Conservation (phyloP, 2,329 filamentous ascomycete species). For the Ophiostoma ips region DNA sequence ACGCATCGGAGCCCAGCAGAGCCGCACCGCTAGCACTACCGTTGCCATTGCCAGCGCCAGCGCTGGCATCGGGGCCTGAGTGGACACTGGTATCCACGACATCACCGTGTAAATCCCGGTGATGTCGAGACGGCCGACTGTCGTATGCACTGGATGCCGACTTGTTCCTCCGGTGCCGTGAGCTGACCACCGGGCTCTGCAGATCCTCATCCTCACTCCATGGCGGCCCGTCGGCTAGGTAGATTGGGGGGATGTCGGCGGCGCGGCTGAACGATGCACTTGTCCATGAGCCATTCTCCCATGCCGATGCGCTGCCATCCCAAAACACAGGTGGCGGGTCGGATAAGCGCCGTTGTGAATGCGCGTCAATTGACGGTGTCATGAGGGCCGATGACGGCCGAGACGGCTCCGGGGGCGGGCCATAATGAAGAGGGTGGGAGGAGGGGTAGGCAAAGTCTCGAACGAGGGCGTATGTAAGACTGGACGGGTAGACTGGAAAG, state of each 20-base stretch:
- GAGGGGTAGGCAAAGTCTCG: slow-evolving; percentile 89
- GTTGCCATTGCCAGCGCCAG: slow-evolving; percentile 3
- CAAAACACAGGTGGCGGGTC: slow-evolving; percentile 58
- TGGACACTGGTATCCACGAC: neutral
- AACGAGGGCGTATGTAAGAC: slow-evolving; percentile 74
- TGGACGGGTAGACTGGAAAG: slow-evolving; percentile 75
- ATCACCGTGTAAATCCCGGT: slow-evolving; percentile 22
- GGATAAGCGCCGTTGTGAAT: slow-evolving; percentile 55
- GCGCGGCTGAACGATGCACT: slow-evolving; percentile 42
- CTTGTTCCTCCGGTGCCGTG: slow-evolving; percentile 75
- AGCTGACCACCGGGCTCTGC: slow-evolving; percentile 77
- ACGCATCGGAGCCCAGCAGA: slow-evolving; percentile 34
- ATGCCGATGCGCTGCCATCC: slow-evolving; percentile 52
- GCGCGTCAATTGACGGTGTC: slow-evolving; percentile 64
- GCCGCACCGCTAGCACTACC: neutral
- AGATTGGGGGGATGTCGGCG: slow-evolving; percentile 65
- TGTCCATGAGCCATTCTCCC: slow-evolving; percentile 37
- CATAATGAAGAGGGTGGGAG: slow-evolving; percentile 81
- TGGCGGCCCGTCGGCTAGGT: slow-evolving; percentile 77
- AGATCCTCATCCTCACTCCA: slow-evolving; percentile 95
- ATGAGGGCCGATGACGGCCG: slow-evolving; percentile 61
- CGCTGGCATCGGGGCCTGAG: neutral
- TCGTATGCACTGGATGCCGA: slow-evolving; percentile 41
- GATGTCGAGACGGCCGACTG: slow-evolving; percentile 30
- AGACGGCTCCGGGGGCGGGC: slow-evolving; percentile 64